phyloP scores from a whole-genome alignment of 139 green algal species.

The Haematococcus sp. region DNA sequence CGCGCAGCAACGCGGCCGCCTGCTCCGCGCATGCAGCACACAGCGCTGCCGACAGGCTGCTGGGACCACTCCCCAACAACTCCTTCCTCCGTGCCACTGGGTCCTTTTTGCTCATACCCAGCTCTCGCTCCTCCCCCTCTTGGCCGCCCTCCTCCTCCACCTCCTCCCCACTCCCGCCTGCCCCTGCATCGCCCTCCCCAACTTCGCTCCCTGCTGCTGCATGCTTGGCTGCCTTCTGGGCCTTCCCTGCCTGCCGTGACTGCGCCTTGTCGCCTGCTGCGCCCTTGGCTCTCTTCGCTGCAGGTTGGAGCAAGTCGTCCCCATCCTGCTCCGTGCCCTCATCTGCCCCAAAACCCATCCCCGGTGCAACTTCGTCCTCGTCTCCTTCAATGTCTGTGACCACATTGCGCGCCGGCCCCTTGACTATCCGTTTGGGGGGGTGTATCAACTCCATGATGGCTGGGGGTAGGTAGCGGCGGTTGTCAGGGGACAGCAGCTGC shows the following conservation, averaged over 20 bases:
- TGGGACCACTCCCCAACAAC: conserved; percentile 51
- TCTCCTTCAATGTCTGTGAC: conserved; percentile 37
- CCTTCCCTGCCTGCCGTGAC: conserved; percentile 1
- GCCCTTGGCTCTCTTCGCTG: neutral
- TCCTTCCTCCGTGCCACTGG: conserved; percentile 48
- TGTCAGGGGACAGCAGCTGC: conserved; percentile 70
- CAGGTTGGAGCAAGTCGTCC: conserved; percentile 20
- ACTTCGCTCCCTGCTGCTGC: neutral
- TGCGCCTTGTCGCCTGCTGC: conserved; percentile 5
- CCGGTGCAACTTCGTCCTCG: conserved; percentile 28
- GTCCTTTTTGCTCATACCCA: conserved; percentile 84
- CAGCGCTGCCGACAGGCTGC: conserved; percentile 50
- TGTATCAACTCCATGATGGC: conserved; percentile 50
- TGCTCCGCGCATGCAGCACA: conserved; percentile 21
- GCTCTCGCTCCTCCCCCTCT: conserved; percentile 20
- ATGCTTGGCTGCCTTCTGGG: neutral
- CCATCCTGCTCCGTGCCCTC: conserved; percentile 19
- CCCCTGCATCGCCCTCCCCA: neutral
- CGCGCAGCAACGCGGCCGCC: conserved; percentile 43
- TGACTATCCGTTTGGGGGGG: conserved; percentile 37
- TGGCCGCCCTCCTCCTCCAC: conserved; percentile 1
- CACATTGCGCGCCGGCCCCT: conserved; percentile 26
- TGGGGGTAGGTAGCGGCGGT: conserved; percentile 62
- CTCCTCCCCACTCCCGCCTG: neutral
- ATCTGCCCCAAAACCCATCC: neutral